These are phyloP conservation scores for Eucalyptus sideroxylon DNA, from an alignment of 345 rosid species.

Conservation along the genomic window DNA sequence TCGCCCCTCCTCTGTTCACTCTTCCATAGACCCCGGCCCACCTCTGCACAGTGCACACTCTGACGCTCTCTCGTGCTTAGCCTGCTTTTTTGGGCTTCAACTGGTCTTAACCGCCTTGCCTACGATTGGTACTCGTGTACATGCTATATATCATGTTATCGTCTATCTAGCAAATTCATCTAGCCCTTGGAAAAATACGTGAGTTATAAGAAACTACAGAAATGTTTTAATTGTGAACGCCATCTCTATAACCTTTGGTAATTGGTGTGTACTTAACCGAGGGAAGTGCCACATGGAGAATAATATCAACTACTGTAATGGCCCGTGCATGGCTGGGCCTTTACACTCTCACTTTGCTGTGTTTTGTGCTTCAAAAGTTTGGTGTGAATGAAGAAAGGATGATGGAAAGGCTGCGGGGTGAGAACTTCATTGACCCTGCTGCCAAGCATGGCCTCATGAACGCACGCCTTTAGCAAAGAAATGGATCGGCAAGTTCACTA, in stretches of 20 bases:
- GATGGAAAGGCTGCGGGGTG: slow-evolving; percentile 82
- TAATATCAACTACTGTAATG: neutral
- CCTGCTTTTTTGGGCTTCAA: neutral
- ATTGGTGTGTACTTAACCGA: neutral
- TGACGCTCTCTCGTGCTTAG: too few relatives aligned
- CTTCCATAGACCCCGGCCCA: too few relatives aligned
- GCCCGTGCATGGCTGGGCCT: slow-evolving; percentile 57
- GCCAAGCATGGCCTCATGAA: slow-evolving; percentile 1
- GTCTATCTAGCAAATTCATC: neutral
- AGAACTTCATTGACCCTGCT: slow-evolving; percentile 59
- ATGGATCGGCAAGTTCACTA: slow-evolving; percentile 55
- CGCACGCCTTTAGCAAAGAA: neutral
- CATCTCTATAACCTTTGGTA: neutral
- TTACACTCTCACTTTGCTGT: slow-evolving; percentile 55
- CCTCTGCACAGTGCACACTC: too few relatives aligned
- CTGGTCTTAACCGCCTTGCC: neutral
- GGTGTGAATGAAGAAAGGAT: slow-evolving; percentile 58
- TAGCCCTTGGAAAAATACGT: neutral
- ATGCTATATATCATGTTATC: neutral
- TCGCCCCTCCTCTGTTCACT: too few relatives aligned
- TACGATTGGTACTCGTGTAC: neutral
- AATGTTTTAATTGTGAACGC: neutral
- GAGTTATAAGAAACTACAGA: neutral
- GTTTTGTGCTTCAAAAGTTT: slow-evolving; percentile 65
- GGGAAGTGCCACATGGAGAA: neutral